These are phyloP conservation scores for Aquilaria malaccensis DNA, from an alignment of 345 rosid genomes.

Conservation along the genomic window DNA sequence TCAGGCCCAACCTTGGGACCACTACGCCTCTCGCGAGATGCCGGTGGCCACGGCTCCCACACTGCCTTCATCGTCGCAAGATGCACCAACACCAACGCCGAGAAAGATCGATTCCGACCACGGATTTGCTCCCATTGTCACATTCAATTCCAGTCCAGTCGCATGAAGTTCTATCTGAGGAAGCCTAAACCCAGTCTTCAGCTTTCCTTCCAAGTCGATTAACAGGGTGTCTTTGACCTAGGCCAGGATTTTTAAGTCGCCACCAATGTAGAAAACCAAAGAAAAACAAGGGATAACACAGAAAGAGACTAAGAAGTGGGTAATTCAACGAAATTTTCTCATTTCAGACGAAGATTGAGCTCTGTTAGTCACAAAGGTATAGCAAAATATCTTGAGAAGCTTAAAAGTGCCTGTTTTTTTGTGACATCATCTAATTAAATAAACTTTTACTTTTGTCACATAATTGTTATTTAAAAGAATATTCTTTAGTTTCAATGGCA, in stretches of 20 bases:
- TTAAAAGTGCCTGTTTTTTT: too few species aligned
- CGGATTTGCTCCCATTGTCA: constrained; percentile 22
- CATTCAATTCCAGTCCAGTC: constrained; percentile 69
- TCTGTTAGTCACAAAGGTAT: too few species aligned
- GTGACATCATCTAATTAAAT: too few species aligned
- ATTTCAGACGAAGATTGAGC: constrained; percentile 8
- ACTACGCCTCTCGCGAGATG: constrained; percentile 28
- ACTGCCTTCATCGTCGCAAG: too few species aligned
- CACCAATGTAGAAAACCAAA: constrained; percentile 18
- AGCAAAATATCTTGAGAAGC: too few species aligned
- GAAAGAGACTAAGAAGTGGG: neutral
- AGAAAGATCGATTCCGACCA: constrained; percentile 44
- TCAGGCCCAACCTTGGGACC: constrained; percentile 44
- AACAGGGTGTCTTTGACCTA: constrained; percentile 35
- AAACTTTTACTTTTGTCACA: too few species aligned
- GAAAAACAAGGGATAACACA: constrained; percentile 1
- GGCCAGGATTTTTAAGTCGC: constrained; percentile 44
- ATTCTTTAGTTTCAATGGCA: too few species aligned
- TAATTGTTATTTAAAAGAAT: too few species aligned
- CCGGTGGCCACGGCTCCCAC: too few species aligned
- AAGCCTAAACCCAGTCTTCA: constrained; percentile 40
- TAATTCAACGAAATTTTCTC: constrained; percentile 3
- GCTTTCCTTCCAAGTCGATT: constrained; percentile 33
- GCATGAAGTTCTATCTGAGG: constrained; percentile 34
- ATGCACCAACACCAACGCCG: neutral